These are phyloP conservation scores for Penicillium chermesinum DNA, from an alignment of 495 filamentous ascomycete genomes.

Conservation along the genomic window DNA sequence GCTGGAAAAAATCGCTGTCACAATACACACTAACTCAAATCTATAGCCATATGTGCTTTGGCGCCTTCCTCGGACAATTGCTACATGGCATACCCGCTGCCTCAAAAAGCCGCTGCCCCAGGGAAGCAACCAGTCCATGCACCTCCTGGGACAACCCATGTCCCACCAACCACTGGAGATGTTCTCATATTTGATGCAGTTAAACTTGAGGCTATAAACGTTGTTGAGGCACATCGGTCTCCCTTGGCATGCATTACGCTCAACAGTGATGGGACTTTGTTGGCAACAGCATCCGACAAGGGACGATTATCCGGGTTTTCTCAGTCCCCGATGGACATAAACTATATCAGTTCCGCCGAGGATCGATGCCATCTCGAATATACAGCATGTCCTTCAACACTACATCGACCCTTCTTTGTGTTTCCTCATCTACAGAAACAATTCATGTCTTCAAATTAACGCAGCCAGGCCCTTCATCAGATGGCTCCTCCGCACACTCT, in stretches of 20 bases:
- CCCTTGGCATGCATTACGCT: conserved; percentile 83
- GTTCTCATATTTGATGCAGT: conserved; percentile 87
- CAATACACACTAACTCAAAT: conserved; percentile 7
- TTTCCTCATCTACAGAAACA: conserved; percentile 93
- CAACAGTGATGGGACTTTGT: conserved; percentile 86
- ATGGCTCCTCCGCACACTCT: conserved; percentile 30
- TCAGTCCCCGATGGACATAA: conserved; percentile 83
- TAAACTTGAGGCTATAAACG: conserved; percentile 84
- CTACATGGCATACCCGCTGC: conserved; percentile 88
- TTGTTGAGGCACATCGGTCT: conserved; percentile 89
- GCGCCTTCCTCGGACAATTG: conserved; percentile 94
- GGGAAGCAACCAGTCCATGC: conserved; percentile 73
- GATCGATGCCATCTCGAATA: conserved; percentile 88
- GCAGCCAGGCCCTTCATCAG: conserved; percentile 28
- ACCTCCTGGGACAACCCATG: conserved; percentile 67
- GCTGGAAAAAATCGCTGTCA: conserved; percentile 4
- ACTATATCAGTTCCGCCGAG: conserved; percentile 89
- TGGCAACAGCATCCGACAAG: conserved; percentile 97
- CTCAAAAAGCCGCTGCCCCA: conserved; percentile 67
- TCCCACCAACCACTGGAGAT: conserved; percentile 82
- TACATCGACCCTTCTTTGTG: conserved; percentile 85
- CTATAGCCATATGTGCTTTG: conserved; percentile 79
- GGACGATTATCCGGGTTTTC: conserved; percentile 95
- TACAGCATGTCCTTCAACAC: conserved; percentile 99
- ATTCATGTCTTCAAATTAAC: conserved; percentile 91